Percentiles rank a stretch among this genome's conserved stretches.
Conservation (phyloP, 495 filamentous ascomycete species). For the Cercophora samala region DNA sequence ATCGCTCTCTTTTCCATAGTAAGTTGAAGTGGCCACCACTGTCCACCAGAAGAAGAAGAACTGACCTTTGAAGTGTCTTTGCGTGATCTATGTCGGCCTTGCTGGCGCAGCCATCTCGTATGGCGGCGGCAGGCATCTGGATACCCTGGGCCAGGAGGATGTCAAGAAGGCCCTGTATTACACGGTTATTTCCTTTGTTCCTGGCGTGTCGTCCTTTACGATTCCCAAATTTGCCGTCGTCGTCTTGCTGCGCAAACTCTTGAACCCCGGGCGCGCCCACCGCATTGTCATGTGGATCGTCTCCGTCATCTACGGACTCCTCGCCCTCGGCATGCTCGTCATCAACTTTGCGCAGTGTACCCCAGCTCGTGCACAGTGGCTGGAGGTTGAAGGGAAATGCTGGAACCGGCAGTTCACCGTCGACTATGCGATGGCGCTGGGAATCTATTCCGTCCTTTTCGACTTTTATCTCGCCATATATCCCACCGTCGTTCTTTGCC, state of each 20-base stretch:
- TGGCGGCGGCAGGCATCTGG: constrained; percentile 24
- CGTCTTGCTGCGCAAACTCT: constrained; percentile 25
- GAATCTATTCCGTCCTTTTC: constrained; percentile 22
- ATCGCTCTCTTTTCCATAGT: constrained; percentile 15
- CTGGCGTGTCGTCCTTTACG: constrained; percentile 27
- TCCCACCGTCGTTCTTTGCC: constrained; percentile 19
- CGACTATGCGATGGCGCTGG: constrained; percentile 22
- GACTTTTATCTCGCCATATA: constrained; percentile 32
- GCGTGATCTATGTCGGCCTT: constrained; percentile 21
- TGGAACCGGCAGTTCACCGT: constrained; percentile 23
- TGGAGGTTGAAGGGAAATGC: constrained; percentile 15
- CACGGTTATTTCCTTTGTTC: constrained; percentile 27
- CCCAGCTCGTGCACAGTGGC: constrained; percentile 26
- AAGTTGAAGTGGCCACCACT: neutral
- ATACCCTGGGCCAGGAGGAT: constrained; percentile 17
- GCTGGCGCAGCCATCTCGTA: constrained; percentile 16
- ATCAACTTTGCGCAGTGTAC: constrained; percentile 30
- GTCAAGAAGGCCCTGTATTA: constrained; percentile 17
- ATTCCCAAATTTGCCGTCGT: constrained; percentile 30
- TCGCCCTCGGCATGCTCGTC: constrained; percentile 20
- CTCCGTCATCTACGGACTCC: constrained; percentile 17
- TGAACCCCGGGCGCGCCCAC: constrained; percentile 21
- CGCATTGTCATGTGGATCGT: constrained; percentile 23
- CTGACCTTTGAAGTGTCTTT: constrained; percentile 10
- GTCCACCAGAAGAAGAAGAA: neutral